Percentiles rank a stretch among this genome's conserved stretches.
Conservation (phyloP, 1,284 basidiomycete genomes). For the Microbotryum intermedium region DNA sequence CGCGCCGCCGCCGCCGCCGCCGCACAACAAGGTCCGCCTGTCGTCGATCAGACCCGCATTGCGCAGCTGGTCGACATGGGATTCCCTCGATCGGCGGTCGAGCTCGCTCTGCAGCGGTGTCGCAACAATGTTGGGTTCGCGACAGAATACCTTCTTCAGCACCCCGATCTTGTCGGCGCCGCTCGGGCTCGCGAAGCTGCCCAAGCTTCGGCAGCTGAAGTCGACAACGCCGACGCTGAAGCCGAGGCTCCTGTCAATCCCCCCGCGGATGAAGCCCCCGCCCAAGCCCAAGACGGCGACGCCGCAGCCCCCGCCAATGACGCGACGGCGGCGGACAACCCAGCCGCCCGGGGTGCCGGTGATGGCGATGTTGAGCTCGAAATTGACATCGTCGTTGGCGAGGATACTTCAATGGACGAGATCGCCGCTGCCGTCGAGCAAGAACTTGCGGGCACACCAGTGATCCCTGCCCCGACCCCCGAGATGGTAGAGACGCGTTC, state of each 20-base stretch:
- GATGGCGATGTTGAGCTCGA: conserved; percentile 11
- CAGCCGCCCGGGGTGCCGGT: conserved; percentile 5
- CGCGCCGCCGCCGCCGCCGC: conserved; percentile 7
- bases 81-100: conserved; percentile 75
- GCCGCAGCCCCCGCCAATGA: conserved; percentile 7
- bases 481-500: conserved; percentile 3
- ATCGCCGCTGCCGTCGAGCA: neutral
- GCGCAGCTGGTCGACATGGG: conserved; percentile 80
- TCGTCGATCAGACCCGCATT: conserved; percentile 21
- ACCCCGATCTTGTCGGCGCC: conserved; percentile 62
- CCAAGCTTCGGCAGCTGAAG: conserved; percentile 22
- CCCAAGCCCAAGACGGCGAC: conserved; percentile 7
- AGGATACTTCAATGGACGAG: neutral
- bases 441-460: neutral
- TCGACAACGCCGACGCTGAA: conserved; percentile 15
- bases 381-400: conserved; percentile 2
- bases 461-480: neutral
- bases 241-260: neutral
- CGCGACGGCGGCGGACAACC: conserved; percentile 6
- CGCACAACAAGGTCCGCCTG: conserved; percentile 2
- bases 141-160: conserved; percentile 74
- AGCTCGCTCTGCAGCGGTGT: conserved; percentile 70
- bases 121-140: conserved; percentile 85
- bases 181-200: conserved; percentile 45
- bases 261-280: conserved; percentile 8